Conservation (phyloP, 306 rosid genomes). For the Citrullus amarus region DNA sequence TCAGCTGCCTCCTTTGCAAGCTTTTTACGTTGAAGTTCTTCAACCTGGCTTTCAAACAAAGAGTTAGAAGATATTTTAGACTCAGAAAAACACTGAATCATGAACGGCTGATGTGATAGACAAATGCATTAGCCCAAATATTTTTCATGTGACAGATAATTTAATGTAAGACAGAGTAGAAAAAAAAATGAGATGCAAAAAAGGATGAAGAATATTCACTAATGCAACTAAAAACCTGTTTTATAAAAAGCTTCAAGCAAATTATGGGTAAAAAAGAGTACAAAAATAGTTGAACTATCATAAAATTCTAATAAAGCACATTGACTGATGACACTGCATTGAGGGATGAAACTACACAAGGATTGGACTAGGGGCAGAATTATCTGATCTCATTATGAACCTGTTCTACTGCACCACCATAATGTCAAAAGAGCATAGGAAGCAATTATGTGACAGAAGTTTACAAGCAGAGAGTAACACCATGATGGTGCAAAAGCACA, state of each 20-base stretch:
- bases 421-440: not conserved
- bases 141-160: not conserved
- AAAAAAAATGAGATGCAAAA: not conserved
- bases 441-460: not conserved
- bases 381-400: not conserved
- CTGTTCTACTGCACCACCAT: not conserved
- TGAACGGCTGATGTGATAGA: not conserved
- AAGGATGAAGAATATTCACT: not conserved
- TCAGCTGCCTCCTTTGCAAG: conserved; percentile 71
- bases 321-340: not conserved
- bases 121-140: not conserved
- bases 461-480: not conserved
- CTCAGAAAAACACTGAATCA: not conserved
- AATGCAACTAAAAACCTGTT: not conserved
- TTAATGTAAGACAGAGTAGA: not conserved
- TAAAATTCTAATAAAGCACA: not conserved
- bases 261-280: not conserved
- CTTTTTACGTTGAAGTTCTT: conserved; percentile 68
- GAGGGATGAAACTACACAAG: not conserved
- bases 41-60: conserved; percentile 44
- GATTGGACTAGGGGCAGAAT: not conserved
- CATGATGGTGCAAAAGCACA: not conserved
- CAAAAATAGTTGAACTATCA: not conserved
- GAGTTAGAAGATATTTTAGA: conserved; percentile 4
- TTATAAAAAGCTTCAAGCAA: not conserved